These are phyloP conservation scores for Spathaspora girioi DNA, from an alignment of 805 yeast species.

Conservation along the genomic window DNA sequence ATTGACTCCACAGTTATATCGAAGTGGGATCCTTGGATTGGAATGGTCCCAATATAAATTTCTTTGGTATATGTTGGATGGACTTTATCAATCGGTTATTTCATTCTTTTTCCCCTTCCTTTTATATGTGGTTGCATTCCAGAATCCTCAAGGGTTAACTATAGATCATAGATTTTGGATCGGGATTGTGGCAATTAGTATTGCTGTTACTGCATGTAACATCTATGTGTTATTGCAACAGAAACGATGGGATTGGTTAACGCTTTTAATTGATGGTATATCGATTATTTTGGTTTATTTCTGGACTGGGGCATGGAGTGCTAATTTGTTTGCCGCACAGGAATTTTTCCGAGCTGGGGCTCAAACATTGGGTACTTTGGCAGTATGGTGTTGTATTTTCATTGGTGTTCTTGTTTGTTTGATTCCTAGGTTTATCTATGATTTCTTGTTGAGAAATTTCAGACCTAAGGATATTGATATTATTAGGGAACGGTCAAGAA, in stretches of 20 bases:
- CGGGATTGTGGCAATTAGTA: conserved; percentile 59
- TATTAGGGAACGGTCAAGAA: conserved; percentile 53
- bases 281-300: conserved; percentile 58
- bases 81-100: conserved; percentile 66
- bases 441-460: conserved; percentile 48
- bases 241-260: conserved; percentile 75
- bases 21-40: conserved; percentile 59
- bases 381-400: conserved; percentile 64
- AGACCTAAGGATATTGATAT: conserved; percentile 68
- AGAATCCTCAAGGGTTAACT: conserved; percentile 49
- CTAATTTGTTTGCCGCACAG: conserved; percentile 42
- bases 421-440: conserved; percentile 57
- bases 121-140: conserved; percentile 41
- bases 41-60: conserved; percentile 64
- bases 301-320: conserved; percentile 83
- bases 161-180: conserved; percentile 69
- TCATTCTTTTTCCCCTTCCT: conserved; percentile 68
- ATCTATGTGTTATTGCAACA: conserved; percentile 64
- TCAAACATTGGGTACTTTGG: conserved; percentile 55
- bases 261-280: conserved; percentile 48
- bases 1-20: conserved; percentile 67
- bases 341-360: conserved; percentile 66
- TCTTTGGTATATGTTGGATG: conserved; percentile 62
- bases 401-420: conserved; percentile 53
- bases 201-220: conserved; percentile 64